Evolutionary conservation across 164 flowering plant genomes (phyloP).

Genomic region (Chimonanthus praecox): DNA sequence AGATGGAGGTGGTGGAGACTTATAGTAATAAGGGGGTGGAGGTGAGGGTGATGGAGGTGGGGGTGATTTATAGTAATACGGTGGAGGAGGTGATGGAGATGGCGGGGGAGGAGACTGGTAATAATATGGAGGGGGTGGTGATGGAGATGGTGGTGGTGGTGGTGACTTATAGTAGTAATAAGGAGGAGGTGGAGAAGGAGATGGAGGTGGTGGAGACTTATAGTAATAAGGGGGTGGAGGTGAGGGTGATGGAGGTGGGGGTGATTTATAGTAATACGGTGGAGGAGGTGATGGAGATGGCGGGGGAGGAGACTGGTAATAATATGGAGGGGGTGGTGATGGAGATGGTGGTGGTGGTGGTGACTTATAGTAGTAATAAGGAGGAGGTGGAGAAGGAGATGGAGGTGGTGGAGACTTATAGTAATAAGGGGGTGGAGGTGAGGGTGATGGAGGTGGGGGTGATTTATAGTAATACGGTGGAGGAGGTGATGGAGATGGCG

Average conservation of each 20-base stretch:
- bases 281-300: constrained; percentile 5
- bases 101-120: constrained; percentile 4
- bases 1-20: not conserved
- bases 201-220: constrained; percentile 11
- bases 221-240: constrained; percentile 8
- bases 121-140: not conserved
- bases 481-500: not conserved
- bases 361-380: not conserved
- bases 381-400: not conserved
- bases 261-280: not conserved
- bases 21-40: not conserved
- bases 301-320: not conserved
- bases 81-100: not conserved
- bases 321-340: not conserved
- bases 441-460: not conserved
- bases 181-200: not conserved
- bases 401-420: constrained; percentile 1
- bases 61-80: not conserved
- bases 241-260: not conserved
- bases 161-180: not conserved
- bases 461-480: not conserved
- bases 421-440: not conserved
- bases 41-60: not conserved
- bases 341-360: constrained; percentile 1
- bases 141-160: not conserved